These are phyloP conservation scores for Pyricularia grisea DNA, from an alignment of 2,329 filamentous ascomycete genomes.

Conservation along the genomic window DNA sequence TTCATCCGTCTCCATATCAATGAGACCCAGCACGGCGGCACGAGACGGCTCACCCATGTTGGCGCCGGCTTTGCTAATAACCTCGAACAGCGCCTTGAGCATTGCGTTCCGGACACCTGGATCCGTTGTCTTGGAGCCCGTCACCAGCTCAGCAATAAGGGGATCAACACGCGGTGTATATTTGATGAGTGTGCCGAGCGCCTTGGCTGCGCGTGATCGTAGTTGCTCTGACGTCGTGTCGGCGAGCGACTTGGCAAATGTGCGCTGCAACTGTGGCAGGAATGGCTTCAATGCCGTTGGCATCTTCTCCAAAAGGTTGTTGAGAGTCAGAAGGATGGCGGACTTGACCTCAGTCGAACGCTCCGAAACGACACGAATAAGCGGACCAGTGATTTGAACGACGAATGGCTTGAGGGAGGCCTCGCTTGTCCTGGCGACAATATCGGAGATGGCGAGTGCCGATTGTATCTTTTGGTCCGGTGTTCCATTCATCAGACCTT, in stretches of 20 bases:
- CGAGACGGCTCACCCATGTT: constrained; percentile 94
- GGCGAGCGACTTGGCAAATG: constrained; percentile 91
- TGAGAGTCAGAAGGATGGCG: constrained; percentile 86
- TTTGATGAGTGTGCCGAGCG: constrained; percentile 89
- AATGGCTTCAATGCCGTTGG: constrained; percentile 93
- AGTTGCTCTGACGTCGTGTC: constrained; percentile 87
- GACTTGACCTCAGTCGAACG: constrained; percentile 93
- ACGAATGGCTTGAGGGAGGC: constrained; percentile 89
- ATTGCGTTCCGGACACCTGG: constrained; percentile 86
- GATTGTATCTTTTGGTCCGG: constrained; percentile 86
- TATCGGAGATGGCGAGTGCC: constrained; percentile 88
- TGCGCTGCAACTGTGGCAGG: constrained; percentile 89
- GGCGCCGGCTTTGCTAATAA: constrained; percentile 84
- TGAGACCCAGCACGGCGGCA: constrained; percentile 74
- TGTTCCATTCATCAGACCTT: constrained; percentile 94
- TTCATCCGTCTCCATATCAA: constrained; percentile 75
- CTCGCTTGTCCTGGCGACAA: constrained; percentile 85
- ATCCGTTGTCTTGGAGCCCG: constrained; percentile 88
- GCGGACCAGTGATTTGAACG: constrained; percentile 91
- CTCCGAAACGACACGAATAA: constrained; percentile 96
- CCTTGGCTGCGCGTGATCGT: constrained; percentile 82
- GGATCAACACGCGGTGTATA: constrained; percentile 93
- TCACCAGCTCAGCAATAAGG: constrained; percentile 81
- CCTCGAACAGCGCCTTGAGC: constrained; percentile 93
- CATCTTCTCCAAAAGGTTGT: constrained; percentile 94